Evolutionary conservation across 73 alveolate species (phyloP).

Genomic region (Paramecium caudatum): DNA sequence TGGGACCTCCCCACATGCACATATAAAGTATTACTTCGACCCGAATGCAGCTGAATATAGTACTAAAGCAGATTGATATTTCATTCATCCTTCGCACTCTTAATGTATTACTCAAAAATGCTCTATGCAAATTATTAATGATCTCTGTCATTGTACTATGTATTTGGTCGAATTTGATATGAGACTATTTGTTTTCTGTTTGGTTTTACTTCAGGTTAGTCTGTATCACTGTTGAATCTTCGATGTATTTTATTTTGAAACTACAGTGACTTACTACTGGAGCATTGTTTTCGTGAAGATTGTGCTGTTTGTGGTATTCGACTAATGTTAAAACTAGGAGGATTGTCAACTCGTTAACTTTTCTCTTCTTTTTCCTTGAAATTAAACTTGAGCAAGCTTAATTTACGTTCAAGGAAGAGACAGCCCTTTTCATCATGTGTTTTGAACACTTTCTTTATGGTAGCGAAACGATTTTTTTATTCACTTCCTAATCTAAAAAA

Average conservation of each 20-base stretch:
- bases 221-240: constrained; percentile 18
- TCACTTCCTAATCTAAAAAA: not conserved
- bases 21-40: constrained; percentile 77
- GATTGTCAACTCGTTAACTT: no score
- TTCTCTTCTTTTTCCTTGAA: constrained; percentile 6
- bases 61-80: constrained; percentile 72
- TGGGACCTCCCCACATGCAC: constrained; percentile 97
- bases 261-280: not conserved
- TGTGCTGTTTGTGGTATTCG: not conserved
- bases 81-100: constrained; percentile 8
- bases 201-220: not conserved
- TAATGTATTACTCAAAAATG: not conserved
- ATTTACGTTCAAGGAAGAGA: not conserved
- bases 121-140: constrained; percentile 24
- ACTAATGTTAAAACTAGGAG: no score
- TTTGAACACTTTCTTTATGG: constrained; percentile 11
- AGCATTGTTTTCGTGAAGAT: not conserved
- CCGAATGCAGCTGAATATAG: constrained; percentile 72
- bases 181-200: constrained; percentile 10
- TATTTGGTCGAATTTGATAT: not conserved
- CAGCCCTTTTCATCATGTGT: constrained; percentile 25
- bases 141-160: constrained; percentile 14
- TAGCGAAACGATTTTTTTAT: not conserved
- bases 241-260: not conserved
- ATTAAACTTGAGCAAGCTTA: constrained; percentile 2